Percentiles rank a stretch among this genome's conserved stretches.
These are phyloP conservation scores for Russula emetica DNA, from an alignment of 768 basidiomycete species.

Conservation along the genomic window DNA sequence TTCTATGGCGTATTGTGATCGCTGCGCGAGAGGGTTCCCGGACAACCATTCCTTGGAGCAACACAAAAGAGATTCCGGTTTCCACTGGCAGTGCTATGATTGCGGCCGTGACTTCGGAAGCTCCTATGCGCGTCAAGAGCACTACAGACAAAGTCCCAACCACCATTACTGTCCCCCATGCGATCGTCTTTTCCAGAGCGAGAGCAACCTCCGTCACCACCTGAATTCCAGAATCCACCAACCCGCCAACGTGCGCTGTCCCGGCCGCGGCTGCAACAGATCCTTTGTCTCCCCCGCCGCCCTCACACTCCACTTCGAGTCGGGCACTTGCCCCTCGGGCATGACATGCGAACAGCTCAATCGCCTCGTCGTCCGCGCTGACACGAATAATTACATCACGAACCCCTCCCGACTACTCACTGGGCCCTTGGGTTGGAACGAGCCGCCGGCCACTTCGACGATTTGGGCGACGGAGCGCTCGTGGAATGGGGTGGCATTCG, in stretches of 20 bases:
- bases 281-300: slow-evolving; percentile 49
- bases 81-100: slow-evolving; percentile 44
- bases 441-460: background rate
- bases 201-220: slow-evolving; percentile 45
- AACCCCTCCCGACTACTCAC: background rate
- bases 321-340: slow-evolving; percentile 52
- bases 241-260: slow-evolving; percentile 37
- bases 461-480: slow-evolving; percentile 38
- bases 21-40: background rate
- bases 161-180: slow-evolving; percentile 28
- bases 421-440: background rate
- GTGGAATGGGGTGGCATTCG: slow-evolving; percentile 46
- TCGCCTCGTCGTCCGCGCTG: slow-evolving; percentile 7
- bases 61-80: slow-evolving; percentile 30
- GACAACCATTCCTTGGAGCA: slow-evolving; percentile 28
- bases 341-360: slow-evolving; percentile 36
- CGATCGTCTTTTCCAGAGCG: slow-evolving; percentile 41
- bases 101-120: slow-evolving; percentile 46
- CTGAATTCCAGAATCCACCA: slow-evolving; percentile 50
- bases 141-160: background rate
- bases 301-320: slow-evolving; percentile 59
- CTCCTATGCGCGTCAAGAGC: background rate
- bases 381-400: slow-evolving; percentile 13
- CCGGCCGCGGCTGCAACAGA: slow-evolving; percentile 41
- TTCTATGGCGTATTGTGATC: slow-evolving; percentile 12